phyloP scores from a whole-genome alignment of 1,139 yeast species.

The Pichia sp. region DNA sequence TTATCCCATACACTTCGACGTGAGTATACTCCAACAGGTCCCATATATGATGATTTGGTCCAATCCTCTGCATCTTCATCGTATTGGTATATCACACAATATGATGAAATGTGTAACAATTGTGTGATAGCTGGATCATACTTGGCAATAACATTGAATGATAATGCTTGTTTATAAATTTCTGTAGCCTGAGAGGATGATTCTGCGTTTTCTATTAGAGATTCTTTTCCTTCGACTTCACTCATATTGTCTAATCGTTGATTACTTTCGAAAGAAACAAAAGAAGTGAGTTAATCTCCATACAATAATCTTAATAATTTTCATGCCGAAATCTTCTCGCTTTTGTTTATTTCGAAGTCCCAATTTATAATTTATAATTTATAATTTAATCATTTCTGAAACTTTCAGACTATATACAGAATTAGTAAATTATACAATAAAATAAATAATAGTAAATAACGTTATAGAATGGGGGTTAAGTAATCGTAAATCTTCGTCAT shows the following conservation, averaged over 20 bases:
- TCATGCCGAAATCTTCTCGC: not conserved
- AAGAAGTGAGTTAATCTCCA: not conserved
- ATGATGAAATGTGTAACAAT: conserved; percentile 67
- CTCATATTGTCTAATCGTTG: not conserved
- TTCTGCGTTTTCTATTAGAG: not conserved
- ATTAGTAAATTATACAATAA: not conserved
- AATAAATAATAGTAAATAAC: not conserved
- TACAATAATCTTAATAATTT: not conserved
- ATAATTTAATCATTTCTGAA: not conserved
- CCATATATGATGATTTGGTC: conserved; percentile 75
- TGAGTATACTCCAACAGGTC: conserved; percentile 70
- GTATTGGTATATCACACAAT: conserved; percentile 72
- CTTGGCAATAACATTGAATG: conserved; percentile 73
- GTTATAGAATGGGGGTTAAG: not conserved
- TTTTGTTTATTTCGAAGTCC: not conserved
- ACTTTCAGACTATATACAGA: not conserved
- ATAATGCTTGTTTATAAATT: conserved; percentile 61
- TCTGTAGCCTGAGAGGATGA: conserved; percentile 33
- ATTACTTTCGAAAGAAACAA: not conserved
- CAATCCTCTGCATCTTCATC: conserved; percentile 63
- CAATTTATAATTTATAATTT: not conserved
- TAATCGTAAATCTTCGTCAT: not conserved
- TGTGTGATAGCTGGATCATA: conserved; percentile 80
- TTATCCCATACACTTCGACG: conserved; percentile 23
- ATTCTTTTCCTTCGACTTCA: not conserved